A percentile compares a stretch with the other conserved stretches of the same genome.
phyloP scores from a whole-genome alignment of 176 grass and related monocot species.

The Olyra latifolia region DNA sequence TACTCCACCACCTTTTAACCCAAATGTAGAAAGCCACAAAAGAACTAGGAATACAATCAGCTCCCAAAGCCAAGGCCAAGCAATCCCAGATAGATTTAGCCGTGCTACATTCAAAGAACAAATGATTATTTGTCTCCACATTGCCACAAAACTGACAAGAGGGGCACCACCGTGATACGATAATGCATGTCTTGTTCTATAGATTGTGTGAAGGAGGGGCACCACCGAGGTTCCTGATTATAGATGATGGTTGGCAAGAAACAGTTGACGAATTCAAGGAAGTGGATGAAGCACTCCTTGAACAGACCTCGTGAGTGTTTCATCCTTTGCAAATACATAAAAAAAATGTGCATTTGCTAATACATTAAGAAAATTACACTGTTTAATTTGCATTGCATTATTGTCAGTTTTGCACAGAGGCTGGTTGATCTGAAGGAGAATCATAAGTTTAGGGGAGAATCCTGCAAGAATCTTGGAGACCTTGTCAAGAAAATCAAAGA shows the following conservation, averaged over 20 bases:
- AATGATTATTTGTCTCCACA: too few species aligned
- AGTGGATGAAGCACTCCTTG: slow-evolving; percentile 18
- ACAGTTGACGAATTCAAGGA: slow-evolving; percentile 39
- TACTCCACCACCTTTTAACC: too few species aligned
- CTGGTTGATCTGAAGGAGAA: slow-evolving; percentile 50
- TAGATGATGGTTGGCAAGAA: slow-evolving; percentile 72
- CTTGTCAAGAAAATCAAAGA: slow-evolving; percentile 52
- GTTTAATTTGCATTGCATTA: slow-evolving; percentile 13
- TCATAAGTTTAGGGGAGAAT: slow-evolving; percentile 45
- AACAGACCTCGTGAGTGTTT: slow-evolving; percentile 35
- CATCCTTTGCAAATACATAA: slow-evolving; percentile 17
- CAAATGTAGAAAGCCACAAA: too few species aligned
- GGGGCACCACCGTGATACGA: too few species aligned
- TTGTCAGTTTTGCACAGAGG: slow-evolving; percentile 51
- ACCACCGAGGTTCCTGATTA: slow-evolving; percentile 54
- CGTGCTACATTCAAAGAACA: too few species aligned
- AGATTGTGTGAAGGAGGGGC: slow-evolving; percentile 42
- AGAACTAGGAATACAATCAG: too few species aligned
- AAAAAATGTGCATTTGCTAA: not conserved
- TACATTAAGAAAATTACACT: too few species aligned
- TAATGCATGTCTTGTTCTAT: not conserved
- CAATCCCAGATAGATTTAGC: too few species aligned
- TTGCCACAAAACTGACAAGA: too few species aligned
- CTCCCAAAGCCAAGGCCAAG: too few species aligned
- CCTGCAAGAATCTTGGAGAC: slow-evolving; percentile 37